Conservation (phyloP, 2,329 filamentous ascomycete genomes). For the Calonectria hawksworthii region DNA sequence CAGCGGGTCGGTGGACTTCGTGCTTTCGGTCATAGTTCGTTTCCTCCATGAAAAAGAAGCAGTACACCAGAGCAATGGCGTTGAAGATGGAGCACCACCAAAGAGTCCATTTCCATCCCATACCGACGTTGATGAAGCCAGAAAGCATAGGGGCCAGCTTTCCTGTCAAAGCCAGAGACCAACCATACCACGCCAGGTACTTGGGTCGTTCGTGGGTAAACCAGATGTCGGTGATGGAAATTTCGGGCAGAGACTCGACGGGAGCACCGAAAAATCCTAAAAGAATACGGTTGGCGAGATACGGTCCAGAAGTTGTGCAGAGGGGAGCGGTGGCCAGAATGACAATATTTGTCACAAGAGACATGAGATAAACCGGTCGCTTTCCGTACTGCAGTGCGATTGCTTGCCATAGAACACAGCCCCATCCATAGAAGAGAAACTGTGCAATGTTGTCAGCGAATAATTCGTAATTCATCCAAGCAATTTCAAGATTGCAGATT, state of each 20-base stretch:
- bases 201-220: slow-evolving; percentile 48
- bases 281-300: slow-evolving; percentile 47
- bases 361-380: slow-evolving; percentile 48
- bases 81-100: slow-evolving; percentile 50
- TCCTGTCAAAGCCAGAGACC: slow-evolving; percentile 43
- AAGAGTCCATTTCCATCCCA: slow-evolving; percentile 50
- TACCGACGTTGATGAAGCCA: slow-evolving; percentile 50
- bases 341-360: slow-evolving; percentile 41
- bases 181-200: slow-evolving; percentile 47
- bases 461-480: background rate
- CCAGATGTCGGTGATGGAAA: slow-evolving; percentile 47
- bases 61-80: slow-evolving; percentile 46
- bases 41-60: slow-evolving; percentile 69
- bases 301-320: slow-evolving; percentile 42
- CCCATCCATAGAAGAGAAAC: slow-evolving; percentile 53
- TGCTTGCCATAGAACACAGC: slow-evolving; percentile 50
- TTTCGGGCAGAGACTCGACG: slow-evolving; percentile 47
- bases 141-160: slow-evolving; percentile 52
- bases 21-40: slow-evolving; percentile 58
- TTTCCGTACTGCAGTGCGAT: slow-evolving; percentile 50
- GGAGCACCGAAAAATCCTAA: slow-evolving; percentile 46
- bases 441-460: background rate
- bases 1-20: background rate
- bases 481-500: background rate
- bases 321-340: slow-evolving; percentile 47